Evolutionary conservation across 2,329 filamentous ascomycete genomes (phyloP), one percentile per base, ranked within the genome.

Genomic region (Monosporascus sp.): DNA sequence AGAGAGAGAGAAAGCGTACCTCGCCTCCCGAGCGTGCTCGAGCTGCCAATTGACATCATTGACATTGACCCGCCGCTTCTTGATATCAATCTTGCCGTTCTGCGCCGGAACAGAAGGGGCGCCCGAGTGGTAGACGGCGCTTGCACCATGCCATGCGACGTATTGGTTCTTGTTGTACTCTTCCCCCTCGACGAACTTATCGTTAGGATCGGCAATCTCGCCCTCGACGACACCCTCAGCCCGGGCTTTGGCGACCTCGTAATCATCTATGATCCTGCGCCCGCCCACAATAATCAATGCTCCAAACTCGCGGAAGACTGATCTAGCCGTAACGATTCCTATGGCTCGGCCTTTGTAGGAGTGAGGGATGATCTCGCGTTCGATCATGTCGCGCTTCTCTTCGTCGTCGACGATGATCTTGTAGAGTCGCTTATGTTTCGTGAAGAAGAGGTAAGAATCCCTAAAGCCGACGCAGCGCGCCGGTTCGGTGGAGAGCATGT

Each of bases 111-210:
- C 84, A 22, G 86, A 85, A 1, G 90, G 89, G 1, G 80, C 82
- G 52, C 85, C 86, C 14, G 89, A 90, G 68, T 97, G 91, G 68
- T 99, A 99, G 24, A 99, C 94, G 39, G 89, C 86, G 69, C 93
- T 97, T 47, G 94, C 94, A 48, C 94, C 94, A 68, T 96, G 92
- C 94, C 94, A 99, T 27, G 94, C 94, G 27, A 99, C 94, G 66
- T 97, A 99, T 69, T 97, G 92, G 67, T 99, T 99, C 74, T 93
- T 91, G 77, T 99, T 97, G 78, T 99, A 99, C n/a, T 85, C 79
- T 67, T 95, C 88, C 39, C 87, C 89, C 8, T 81, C 80, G 25
- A 91, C 82, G 42, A 92, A 80, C 55, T 79, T 80, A 70, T 99
- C 94, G 55, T 91, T 87, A 0, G 93, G 93, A 65, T 97, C 94